A percentile compares a stretch with the other conserved stretches of the same genome.
These are phyloP conservation scores for Populus trichocarpa DNA, from an alignment of 441 rosid genomes.

Conservation along the genomic window DNA sequence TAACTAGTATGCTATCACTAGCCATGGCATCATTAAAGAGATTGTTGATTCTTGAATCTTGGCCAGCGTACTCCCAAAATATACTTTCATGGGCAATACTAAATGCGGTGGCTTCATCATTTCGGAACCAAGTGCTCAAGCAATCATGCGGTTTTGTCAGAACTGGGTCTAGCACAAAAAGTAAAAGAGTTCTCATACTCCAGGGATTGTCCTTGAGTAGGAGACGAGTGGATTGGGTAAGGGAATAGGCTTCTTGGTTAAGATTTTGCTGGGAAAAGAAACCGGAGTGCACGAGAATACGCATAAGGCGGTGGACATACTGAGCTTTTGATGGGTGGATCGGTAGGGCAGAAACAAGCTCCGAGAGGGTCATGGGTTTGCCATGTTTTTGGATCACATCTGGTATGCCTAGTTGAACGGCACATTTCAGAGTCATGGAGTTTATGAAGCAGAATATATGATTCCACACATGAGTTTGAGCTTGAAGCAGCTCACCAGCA, in stretches of 20 bases:
- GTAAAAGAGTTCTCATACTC: conserved; percentile 4
- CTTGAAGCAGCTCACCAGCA: conserved; percentile 10
- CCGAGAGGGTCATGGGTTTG: too few species aligned
- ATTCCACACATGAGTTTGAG: conserved; percentile 12
- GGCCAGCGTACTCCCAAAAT: background rate
- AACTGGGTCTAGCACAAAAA: conserved; percentile 7
- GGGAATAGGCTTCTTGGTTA: conserved; percentile 15
- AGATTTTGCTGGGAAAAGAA: conserved; percentile 17
- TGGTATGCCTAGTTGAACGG: conserved; percentile 15
- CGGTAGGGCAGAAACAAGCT: too few species aligned
- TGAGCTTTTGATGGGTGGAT: too few species aligned
- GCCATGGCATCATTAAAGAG: conserved; percentile 20
- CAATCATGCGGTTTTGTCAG: conserved; percentile 2
- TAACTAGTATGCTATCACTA: conserved; percentile 5
- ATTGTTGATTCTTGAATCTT: conserved; percentile 3
- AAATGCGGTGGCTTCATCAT: conserved; percentile 17
- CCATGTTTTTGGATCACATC: conserved; percentile 10
- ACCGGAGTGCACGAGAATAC: conserved; percentile 6
- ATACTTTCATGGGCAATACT: background rate
- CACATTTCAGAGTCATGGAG: conserved; percentile 20
- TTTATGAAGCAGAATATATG: background rate
- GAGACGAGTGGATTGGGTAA: conserved; percentile 17
- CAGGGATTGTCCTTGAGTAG: conserved; percentile 17
- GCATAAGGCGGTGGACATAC: too few species aligned
- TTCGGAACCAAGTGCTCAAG: conserved; percentile 30